Evolutionary conservation across 257 asterid genomes (phyloP).

Genomic region (Ilex asprella): DNA sequence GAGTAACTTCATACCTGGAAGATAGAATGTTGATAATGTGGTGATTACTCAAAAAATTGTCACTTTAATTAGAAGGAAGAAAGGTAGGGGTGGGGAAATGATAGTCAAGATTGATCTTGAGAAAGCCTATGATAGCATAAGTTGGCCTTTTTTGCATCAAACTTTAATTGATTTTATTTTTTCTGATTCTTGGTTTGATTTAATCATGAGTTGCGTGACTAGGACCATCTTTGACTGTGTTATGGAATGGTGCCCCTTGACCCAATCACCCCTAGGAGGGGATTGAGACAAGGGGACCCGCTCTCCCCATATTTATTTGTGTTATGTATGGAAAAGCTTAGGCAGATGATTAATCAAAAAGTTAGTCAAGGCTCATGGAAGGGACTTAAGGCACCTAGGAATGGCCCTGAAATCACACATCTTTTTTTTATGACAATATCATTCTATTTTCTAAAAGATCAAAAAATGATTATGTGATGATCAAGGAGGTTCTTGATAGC

Average conservation of each 20-base stretch:
- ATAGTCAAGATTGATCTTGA: neutral
- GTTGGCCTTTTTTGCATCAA: neutral
- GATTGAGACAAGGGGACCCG: neutral
- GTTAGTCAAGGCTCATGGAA: neutral
- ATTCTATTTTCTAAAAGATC: neutral
- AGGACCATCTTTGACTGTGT: neutral
- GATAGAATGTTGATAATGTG: neutral
- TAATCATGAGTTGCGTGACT: neutral
- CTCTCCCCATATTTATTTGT: neutral
- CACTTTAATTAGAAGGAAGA: neutral
- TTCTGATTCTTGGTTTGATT: neutral
- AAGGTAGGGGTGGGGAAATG: neutral
- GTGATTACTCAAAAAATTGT: neutral
- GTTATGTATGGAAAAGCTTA: neutral
- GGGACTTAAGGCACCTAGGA: neutral
- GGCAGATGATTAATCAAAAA: neutral
- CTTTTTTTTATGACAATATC: neutral
- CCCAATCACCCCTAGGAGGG: neutral
- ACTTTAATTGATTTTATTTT: neutral
- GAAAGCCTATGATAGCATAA: neutral
- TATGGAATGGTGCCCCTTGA: neutral
- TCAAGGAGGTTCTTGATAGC: neutral
- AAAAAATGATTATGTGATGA: too few species aligned
- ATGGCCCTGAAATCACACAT: neutral
- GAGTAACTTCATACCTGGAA: neutral